These are phyloP conservation scores for Fallopia convolvulus DNA, from an alignment of 148 eudicot genomes.

Conservation along the genomic window DNA sequence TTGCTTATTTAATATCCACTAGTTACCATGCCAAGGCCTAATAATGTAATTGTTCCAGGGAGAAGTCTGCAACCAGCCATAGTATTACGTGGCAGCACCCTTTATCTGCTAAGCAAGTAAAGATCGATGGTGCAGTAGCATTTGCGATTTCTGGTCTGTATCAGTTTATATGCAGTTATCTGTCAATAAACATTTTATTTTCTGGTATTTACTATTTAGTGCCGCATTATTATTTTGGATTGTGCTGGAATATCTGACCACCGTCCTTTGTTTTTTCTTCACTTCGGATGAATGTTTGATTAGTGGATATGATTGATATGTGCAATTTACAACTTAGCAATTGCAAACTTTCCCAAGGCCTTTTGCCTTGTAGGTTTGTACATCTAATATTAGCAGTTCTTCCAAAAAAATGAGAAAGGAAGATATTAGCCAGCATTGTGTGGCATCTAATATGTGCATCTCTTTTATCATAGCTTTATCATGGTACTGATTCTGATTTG, in stretches of 20 bases:
- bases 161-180: neutral
- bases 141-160: slow-evolving; percentile 78
- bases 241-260: neutral
- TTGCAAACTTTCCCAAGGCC: neutral
- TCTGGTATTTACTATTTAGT: neutral
- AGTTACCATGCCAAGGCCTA: neutral
- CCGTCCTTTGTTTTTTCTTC: neutral
- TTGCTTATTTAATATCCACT: neutral
- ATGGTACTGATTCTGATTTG: slow-evolving; percentile 3
- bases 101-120: slow-evolving; percentile 53
- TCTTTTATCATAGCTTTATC: neutral
- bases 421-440: neutral
- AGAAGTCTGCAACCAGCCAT: slow-evolving; percentile 88
- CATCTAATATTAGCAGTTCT: neutral
- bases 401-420: neutral
- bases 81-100: slow-evolving; percentile 64
- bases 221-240: neutral
- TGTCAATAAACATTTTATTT: neutral
- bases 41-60: slow-evolving; percentile 34
- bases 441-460: neutral
- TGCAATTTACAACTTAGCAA: slow-evolving; percentile 1
- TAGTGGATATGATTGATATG: neutral
- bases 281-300: neutral
- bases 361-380: neutral
- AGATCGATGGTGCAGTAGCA: slow-evolving; percentile 73